Conservation (phyloP, 148 eudicot species). For the Rhododendron williamsianum region DNA sequence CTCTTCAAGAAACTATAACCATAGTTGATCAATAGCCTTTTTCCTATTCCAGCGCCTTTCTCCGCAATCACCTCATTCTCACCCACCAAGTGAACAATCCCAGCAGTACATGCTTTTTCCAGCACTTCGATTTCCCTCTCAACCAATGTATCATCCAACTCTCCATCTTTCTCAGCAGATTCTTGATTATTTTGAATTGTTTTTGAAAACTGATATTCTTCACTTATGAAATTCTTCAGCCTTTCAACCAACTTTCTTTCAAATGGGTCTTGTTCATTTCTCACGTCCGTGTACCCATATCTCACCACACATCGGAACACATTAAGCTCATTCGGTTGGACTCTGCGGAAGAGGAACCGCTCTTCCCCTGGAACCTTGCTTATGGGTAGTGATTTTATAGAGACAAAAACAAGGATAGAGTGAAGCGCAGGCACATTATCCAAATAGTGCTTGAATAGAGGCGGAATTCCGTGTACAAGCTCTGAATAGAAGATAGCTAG, state of each 20-base stretch:
- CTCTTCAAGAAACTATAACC: constrained; percentile 26
- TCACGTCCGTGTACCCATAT: background rate
- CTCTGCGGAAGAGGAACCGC: constrained; percentile 9
- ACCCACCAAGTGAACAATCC: constrained; percentile 40
- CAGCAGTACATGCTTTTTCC: constrained; percentile 24
- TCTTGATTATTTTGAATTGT: background rate
- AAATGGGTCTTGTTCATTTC: constrained; percentile 5
- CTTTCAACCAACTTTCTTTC: constrained; percentile 27
- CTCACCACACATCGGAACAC: background rate
- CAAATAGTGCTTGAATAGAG: constrained; percentile 38
- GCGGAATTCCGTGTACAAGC: constrained; percentile 47
- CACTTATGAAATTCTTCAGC: constrained; percentile 27
- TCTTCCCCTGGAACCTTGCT: constrained; percentile 43
- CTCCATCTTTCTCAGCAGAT: background rate
- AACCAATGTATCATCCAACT: background rate
- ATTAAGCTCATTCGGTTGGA: background rate
- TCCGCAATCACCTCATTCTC: constrained; percentile 34
- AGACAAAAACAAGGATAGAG: constrained; percentile 33
- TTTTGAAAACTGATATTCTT: background rate
- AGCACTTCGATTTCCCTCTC: constrained; percentile 23
- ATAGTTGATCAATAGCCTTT: constrained; percentile 29
- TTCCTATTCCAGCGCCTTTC: constrained; percentile 17
- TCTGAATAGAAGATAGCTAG: constrained; percentile 44
- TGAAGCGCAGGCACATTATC: constrained; percentile 37
- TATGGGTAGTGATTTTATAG: constrained; percentile 38